Evolutionary conservation across 371 early-diverging fungal genomes (phyloP), one percentile per base, ranked within the genome.

Genomic region (Mucor sp.): DNA sequence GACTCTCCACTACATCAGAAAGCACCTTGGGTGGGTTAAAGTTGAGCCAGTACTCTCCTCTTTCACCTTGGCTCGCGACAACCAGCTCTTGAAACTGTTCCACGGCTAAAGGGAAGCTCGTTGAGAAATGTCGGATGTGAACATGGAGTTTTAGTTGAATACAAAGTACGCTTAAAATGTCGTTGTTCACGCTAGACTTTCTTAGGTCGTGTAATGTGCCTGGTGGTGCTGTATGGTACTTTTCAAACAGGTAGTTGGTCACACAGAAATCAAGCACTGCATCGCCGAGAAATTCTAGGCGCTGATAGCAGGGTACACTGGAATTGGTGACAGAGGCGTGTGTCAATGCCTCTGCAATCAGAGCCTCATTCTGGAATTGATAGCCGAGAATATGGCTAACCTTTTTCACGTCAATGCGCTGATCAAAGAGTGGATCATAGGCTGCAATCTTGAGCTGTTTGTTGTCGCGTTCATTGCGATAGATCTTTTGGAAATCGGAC

Each of bases 271-370:
- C 95, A 19, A 97, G 74, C 4, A 96, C 85, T 0, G 96, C 92
- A 72, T 97, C 97, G 15, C 97, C 98, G 57, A 96, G 72, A 72
- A 93, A 97, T 80, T 98, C 97, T 4, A 98, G 80, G 1, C 97
- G 91, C 76, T 97, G 92, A 69, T 95, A 98, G 62, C 92, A 93
- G 15, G 80, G 69, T 0, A 83, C 82, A 14, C 71, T 71, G 1
- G 80, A 74, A 37, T 80, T 76, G 14, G 84, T 77, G 3, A 85
- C 77, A 44, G 90, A 90, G 21, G 92, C 86, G 67, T 97, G 98
- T 3, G 96, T 95, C 56, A 95, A 73, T 0, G 98, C 98, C 70
- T 96, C 95, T 2, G 84, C 72, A 19, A 91, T 74, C 43, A 93
- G 66, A 0, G 71, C 30, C 4, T 82, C 85, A 43, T 91, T 75